Conservation (phyloP, 2,329 filamentous ascomycete genomes). For the Claviceps africana region DNA sequence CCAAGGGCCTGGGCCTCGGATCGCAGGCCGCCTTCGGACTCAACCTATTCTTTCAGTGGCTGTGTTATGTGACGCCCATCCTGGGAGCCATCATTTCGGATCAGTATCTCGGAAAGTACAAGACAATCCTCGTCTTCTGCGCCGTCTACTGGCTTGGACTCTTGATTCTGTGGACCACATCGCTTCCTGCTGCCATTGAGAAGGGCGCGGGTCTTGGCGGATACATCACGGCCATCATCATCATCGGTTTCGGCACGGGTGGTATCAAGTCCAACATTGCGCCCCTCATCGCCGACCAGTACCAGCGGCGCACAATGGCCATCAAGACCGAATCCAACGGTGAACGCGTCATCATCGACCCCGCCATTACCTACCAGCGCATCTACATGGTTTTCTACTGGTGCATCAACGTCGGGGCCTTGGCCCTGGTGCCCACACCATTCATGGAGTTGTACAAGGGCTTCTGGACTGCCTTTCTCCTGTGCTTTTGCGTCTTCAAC, state of each 20-base stretch:
- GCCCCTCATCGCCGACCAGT: conserved; percentile 51
- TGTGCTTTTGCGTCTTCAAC: conserved; percentile 47
- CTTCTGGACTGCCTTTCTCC: conserved; percentile 51
- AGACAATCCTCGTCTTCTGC: conserved; percentile 45
- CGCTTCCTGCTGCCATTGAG: conserved; percentile 24
- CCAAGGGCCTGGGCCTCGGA: conserved; percentile 40
- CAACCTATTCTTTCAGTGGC: conserved; percentile 42
- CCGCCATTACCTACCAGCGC: conserved; percentile 49
- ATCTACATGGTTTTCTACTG: conserved; percentile 66
- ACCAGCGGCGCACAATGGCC: conserved; percentile 37
- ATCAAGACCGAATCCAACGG: conserved; percentile 33
- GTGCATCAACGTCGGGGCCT: conserved; percentile 60
- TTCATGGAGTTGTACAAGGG: conserved; percentile 53
- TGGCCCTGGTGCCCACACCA: conserved; percentile 52
- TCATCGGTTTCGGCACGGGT: conserved; percentile 53
- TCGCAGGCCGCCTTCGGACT: conserved; percentile 40
- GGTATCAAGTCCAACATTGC: conserved; percentile 55
- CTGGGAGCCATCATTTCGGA: conserved; percentile 42
- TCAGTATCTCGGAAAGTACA: conserved; percentile 46
- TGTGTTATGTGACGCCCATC: conserved; percentile 29
- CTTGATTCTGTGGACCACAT: conserved; percentile 37
- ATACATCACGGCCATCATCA: conserved; percentile 40
- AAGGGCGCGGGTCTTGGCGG: conserved; percentile 30
- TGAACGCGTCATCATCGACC: conserved; percentile 52
- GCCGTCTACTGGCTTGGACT: conserved; percentile 44